These are phyloP conservation scores for Neurospora cerealis DNA, from an alignment of 495 filamentous ascomycete species.

Conservation along the genomic window DNA sequence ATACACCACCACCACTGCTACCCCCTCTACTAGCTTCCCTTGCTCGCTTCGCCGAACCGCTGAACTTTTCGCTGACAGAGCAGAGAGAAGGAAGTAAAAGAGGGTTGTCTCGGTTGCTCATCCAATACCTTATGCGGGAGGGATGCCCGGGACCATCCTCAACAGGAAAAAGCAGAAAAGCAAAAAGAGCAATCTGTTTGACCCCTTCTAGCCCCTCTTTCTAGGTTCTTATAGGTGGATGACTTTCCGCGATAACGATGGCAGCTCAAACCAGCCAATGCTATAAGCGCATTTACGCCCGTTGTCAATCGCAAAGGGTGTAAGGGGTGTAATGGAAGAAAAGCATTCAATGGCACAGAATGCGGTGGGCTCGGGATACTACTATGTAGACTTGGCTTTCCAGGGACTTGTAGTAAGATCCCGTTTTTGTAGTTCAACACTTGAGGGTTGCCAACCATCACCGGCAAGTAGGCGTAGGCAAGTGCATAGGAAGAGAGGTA, in stretches of 20 bases:
- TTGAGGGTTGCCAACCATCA: not conserved
- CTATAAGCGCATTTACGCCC: not conserved
- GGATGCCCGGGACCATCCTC: not conserved
- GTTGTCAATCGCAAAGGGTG: not conserved
- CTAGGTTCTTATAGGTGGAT: not conserved
- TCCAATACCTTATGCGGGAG: not conserved
- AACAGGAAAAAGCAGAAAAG: not conserved
- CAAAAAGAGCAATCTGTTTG: not conserved
- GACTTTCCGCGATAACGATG: not conserved
- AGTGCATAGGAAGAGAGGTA: not conserved
- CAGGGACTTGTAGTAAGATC: not conserved
- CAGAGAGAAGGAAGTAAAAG: not conserved
- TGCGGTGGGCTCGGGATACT: not conserved
- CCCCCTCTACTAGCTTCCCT: not conserved
- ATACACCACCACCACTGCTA: not conserved
- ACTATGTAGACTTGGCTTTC: not conserved
- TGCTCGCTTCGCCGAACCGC: not conserved
- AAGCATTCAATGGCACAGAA: not conserved
- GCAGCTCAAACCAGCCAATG: not conserved
- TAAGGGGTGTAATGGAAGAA: not conserved
- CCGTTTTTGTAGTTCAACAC: not conserved
- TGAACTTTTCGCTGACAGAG: not conserved
- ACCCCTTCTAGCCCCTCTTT: not conserved
- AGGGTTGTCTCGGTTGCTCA: not conserved
- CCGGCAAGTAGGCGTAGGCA: not conserved